phyloP scores from a whole-genome alignment of 164 flowering plant genomes.

The Piper betle region DNA sequence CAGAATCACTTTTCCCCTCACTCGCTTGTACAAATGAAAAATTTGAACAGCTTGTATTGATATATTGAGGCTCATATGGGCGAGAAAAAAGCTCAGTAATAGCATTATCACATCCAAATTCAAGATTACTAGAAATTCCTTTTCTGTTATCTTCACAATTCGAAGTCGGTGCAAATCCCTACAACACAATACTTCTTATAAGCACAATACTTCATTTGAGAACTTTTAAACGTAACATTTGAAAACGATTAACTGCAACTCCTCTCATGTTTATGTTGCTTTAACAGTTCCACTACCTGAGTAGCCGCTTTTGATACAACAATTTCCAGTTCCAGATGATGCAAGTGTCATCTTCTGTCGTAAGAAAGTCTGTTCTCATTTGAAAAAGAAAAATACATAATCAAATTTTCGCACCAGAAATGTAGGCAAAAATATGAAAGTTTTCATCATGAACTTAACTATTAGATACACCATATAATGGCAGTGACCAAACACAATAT shows the following conservation, averaged over 20 bases:
- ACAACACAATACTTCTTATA: background rate
- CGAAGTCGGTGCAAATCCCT: constrained; percentile 6
- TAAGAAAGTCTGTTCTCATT: constrained; percentile 52
- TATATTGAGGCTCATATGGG: constrained; percentile 10
- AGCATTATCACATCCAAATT: constrained; percentile 10
- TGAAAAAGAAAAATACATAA: constrained; percentile 1
- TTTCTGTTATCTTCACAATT: constrained; percentile 10
- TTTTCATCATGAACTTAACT: background rate
- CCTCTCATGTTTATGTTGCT: constrained; percentile 7
- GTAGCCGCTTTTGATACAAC: constrained; percentile 13
- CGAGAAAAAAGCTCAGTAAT: constrained; percentile 6
- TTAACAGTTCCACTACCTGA: constrained; percentile 9
- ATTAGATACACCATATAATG: background rate
- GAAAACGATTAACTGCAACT: constrained; percentile 8
- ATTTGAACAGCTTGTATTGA: constrained; percentile 2
- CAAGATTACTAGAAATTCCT: constrained; percentile 12
- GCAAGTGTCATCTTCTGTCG: constrained; percentile 79
- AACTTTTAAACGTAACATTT: constrained; percentile 8
- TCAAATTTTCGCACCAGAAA: constrained; percentile 24
- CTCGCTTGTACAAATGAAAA: constrained; percentile 8
- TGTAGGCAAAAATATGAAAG: background rate
- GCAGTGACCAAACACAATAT: no score
- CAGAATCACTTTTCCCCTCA: constrained; percentile 2
- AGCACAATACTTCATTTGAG: background rate
- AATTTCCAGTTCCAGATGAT: constrained; percentile 20